phyloP scores from a whole-genome alignment of 2,329 filamentous ascomycete species.

The Fusarium xylarioides region DNA sequence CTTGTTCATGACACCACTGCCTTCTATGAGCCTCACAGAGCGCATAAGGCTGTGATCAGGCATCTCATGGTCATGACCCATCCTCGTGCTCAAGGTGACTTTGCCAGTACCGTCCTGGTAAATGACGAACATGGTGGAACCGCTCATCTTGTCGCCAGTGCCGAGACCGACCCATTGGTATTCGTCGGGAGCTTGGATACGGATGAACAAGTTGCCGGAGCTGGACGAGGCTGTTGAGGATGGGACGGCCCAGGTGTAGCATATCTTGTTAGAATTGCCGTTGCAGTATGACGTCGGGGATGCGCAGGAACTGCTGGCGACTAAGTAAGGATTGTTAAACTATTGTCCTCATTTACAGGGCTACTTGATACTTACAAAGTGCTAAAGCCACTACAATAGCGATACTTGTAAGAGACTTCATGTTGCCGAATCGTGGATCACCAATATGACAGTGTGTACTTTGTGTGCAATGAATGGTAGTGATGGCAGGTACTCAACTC shows the following conservation, averaged over 20 bases:
- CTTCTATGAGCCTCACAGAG: neutral
- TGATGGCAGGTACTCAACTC: neutral
- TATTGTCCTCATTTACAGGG: no score
- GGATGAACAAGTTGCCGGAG: neutral
- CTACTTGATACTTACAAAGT: neutral
- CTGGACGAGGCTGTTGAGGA: neutral
- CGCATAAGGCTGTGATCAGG: neutral
- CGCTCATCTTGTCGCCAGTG: neutral
- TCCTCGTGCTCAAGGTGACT: neutral
- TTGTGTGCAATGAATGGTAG: neutral
- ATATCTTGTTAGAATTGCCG: neutral
- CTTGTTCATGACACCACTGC: neutral
- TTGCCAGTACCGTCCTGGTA: neutral
- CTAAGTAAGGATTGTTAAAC: neutral
- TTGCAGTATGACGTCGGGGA: neutral
- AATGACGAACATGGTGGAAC: neutral
- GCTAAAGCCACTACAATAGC: neutral
- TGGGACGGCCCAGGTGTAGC: neutral
- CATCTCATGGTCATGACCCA: neutral
- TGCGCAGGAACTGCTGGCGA: neutral
- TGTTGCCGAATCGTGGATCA: neutral
- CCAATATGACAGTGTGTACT: fast-evolving
- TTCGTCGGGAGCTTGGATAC: neutral
- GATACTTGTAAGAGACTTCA: neutral
- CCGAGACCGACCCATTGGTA: neutral